Base-by-base conservation (phyloP, 2,329 filamentous ascomycete species). In the Xylariaceae sp. region DNA sequence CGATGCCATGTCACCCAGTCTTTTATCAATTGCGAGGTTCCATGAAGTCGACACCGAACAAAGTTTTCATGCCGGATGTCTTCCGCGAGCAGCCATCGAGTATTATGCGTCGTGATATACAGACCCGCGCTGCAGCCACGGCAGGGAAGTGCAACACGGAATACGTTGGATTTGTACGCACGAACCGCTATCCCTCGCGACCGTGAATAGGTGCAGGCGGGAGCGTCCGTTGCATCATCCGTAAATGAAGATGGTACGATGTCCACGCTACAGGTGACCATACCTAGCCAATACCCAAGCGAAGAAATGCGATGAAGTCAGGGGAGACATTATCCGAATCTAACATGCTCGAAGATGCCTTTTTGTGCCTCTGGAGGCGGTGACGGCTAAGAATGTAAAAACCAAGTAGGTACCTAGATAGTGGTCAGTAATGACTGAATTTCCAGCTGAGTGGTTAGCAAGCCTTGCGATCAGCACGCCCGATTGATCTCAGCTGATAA, bases 391-490 rank as follows among this genome's bases (percentile, higher is more conserved):
- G 7, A 7, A 33, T 52, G 17, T 41, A 41, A 41, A 44, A 7
- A 19, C 39, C 19, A 18, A 33, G 42, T 43, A 42, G 36, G 17
- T 47, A 38, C 40, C 36, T 33, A 47, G 22, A 7, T 28, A 28
- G 22, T 28, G 22, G 22, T 28, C 22, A 28, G 22, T 28, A 28
- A 7, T 28, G 7, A 28, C 22, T 7, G 4, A 28, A 28, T 28
- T 28, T 28, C 22, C 22, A 56, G 57, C 58, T 61, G 53, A 60
- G 60, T 65, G 60, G 61, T 50, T 60, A 50, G 50, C 50, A 51
- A 63, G 58, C 59, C 56, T 63, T 55, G 54, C 57, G 58, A 65
- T 65, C 57, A 60, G 56, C 57, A 61, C 60, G 53, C 60, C 60
- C 57, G 52, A 53, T 48, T 45, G 44, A 56, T 38, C 40, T 38